A percentile compares a stretch with the other conserved stretches of the same genome.
Conservation (phyloP, 768 basidiomycete genomes). For the Tylopilus rubrobrunneus region DNA sequence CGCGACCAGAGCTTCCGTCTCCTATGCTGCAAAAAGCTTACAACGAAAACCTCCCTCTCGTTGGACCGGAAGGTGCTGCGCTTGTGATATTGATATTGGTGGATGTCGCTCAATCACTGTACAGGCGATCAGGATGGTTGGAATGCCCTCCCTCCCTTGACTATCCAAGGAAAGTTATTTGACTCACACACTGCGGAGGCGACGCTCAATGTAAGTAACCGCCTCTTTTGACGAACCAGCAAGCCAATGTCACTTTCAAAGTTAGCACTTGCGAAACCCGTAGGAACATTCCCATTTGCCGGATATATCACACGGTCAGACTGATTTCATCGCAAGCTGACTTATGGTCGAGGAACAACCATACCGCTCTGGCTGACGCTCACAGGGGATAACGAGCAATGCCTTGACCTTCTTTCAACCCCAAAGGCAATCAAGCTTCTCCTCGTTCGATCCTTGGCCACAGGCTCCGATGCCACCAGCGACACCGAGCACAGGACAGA, state of each 20-base stretch:
- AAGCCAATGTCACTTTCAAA: conserved; percentile 15
- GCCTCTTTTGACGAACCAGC: background rate
- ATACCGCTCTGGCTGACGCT: conserved; percentile 51
- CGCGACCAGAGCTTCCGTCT: conserved; percentile 34
- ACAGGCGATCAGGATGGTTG: conserved; percentile 39
- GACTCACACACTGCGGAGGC: conserved; percentile 28
- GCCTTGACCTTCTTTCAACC: conserved; percentile 46
- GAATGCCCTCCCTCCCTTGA: conserved; percentile 32
- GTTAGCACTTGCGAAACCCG: conserved; percentile 50
- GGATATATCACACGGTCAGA: background rate
- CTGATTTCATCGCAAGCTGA: conserved; percentile 33
- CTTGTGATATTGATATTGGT: background rate
- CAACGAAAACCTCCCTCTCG: conserved; percentile 28
- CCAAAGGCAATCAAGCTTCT: conserved; percentile 39
- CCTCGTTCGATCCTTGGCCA: conserved; percentile 44
- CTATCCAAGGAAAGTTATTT: conserved; percentile 35
- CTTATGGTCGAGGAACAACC: conserved; percentile 47
- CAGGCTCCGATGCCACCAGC: conserved; percentile 46
- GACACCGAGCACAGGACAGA: conserved; percentile 37
- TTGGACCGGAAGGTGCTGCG: conserved; percentile 32
- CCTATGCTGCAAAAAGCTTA: conserved; percentile 35
- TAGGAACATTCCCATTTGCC: conserved; percentile 17
- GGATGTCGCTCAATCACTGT: background rate
- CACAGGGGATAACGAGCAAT: conserved; percentile 40
- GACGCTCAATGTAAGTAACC: conserved; percentile 31